phyloP scores from a whole-genome alignment of 495 filamentous ascomycete genomes.

The Polyplosphaeria fusca region DNA sequence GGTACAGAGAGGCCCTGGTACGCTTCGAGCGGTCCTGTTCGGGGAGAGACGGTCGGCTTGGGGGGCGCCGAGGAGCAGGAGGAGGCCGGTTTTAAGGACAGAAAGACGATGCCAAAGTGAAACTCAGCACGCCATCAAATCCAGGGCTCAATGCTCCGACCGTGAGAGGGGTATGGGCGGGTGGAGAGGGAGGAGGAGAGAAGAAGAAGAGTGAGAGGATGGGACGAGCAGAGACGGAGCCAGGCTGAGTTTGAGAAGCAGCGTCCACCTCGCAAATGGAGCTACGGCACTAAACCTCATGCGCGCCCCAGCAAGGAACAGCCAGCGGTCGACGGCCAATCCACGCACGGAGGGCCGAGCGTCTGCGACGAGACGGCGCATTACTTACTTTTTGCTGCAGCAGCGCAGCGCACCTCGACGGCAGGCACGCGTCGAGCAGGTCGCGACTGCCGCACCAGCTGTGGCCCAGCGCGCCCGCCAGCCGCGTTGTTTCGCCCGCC shows the following conservation, averaged over 20 bases:
- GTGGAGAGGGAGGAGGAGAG: conserved; percentile 8
- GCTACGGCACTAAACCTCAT: conserved; percentile 15
- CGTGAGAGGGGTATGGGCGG: conserved; percentile 27
- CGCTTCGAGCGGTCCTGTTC: conserved; percentile 31
- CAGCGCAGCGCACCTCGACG: too few species aligned
- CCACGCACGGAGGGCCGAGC: too few species aligned
- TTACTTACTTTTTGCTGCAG: too few species aligned
- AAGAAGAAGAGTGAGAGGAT: conserved; percentile 21
- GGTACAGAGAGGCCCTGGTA: conserved; percentile 25
- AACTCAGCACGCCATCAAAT: conserved; percentile 31
- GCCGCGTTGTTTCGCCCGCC: background rate
- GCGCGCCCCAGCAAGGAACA: background rate
- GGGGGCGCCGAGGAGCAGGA: conserved; percentile 33
- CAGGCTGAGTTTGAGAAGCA: conserved; percentile 25
- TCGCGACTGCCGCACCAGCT: background rate
- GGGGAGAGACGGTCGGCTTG: conserved; percentile 33
- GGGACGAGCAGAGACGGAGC: conserved; percentile 19
- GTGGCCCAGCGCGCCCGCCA: background rate
- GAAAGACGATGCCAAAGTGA: conserved; percentile 11
- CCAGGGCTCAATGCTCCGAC: conserved; percentile 36
- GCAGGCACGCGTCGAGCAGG: background rate
- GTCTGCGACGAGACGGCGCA: too few species aligned
- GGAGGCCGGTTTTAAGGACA: conserved; percentile 23
- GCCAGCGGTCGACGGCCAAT: background rate
- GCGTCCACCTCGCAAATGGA: background rate